Evolutionary conservation across 345 rosid species (phyloP).

Genomic region (Rhodamnia argentea): DNA sequence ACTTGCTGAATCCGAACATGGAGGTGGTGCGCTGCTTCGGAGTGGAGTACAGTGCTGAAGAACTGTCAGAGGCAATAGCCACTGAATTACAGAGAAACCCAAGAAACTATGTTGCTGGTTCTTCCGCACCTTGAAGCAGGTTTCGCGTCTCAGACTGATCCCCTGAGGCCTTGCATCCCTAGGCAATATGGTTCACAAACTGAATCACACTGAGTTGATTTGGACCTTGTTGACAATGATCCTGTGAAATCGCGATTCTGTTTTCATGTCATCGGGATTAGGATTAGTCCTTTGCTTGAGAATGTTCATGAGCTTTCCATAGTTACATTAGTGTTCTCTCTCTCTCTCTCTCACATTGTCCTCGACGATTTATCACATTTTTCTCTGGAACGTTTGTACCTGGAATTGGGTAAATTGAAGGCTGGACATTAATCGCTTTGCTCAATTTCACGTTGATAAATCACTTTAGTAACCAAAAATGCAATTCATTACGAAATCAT

Average conservation of each 20-base stretch:
- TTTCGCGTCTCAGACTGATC: background rate
- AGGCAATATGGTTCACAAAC: background rate
- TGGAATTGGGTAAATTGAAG: background rate
- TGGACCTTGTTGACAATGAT: background rate
- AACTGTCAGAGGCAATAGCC: constrained; percentile 44
- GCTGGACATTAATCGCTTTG: background rate
- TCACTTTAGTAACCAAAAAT: background rate
- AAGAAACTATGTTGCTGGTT: background rate
- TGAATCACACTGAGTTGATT: background rate
- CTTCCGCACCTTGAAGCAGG: background rate
- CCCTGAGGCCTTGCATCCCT: background rate
- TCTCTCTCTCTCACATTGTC: too few relatives aligned
- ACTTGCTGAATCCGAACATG: constrained; percentile 73
- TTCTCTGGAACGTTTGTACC: background rate
- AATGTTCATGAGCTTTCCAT: background rate
- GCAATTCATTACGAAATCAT: background rate
- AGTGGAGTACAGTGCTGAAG: constrained; percentile 53
- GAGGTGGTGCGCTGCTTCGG: constrained; percentile 78
- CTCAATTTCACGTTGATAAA: background rate
- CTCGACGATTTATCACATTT: background rate
- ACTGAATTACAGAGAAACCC: constrained; percentile 34
- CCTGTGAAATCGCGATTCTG: background rate
- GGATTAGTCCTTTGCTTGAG: background rate
- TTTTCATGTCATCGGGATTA: background rate
- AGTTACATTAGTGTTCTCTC: too few relatives aligned